Conservation (phyloP, 2,329 filamentous ascomycete genomes). For the Taxawa tesnikishii region DNA sequence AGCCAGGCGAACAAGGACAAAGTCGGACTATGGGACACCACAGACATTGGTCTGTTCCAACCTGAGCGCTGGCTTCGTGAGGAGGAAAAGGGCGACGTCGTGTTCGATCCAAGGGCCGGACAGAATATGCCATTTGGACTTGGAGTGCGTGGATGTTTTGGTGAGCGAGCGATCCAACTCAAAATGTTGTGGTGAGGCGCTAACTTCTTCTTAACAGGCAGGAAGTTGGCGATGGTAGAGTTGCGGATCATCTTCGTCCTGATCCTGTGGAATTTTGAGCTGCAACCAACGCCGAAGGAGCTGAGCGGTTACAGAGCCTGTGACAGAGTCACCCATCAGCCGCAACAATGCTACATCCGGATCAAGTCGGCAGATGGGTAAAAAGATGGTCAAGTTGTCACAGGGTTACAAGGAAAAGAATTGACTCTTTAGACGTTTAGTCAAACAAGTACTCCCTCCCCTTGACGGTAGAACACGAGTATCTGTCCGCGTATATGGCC, state of each 20-base stretch:
- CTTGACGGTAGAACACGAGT: too few species aligned
- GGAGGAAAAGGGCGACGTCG: slow-evolving; percentile 14
- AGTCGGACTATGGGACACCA: slow-evolving; percentile 13
- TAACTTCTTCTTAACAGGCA: slow-evolving; percentile 7
- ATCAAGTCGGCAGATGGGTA: slow-evolving; percentile 2
- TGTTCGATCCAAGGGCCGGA: slow-evolving; percentile 23
- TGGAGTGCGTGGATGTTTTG: slow-evolving; percentile 25
- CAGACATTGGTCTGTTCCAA: slow-evolving; percentile 20
- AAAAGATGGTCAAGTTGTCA: too few species aligned
- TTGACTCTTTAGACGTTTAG: too few species aligned
- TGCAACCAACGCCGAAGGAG: slow-evolving; percentile 12
- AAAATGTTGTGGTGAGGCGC: too few species aligned
- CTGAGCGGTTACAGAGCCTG: slow-evolving; percentile 12
- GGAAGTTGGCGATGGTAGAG: slow-evolving; percentile 16
- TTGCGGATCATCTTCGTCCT: slow-evolving; percentile 15
- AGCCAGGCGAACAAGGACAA: slow-evolving; percentile 16
- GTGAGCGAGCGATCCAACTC: slow-evolving; percentile 9
- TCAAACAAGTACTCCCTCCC: too few species aligned
- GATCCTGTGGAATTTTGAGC: slow-evolving; percentile 19
- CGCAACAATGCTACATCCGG: slow-evolving; percentile 15
- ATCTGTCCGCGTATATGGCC: too few species aligned
- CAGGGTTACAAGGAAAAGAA: too few species aligned
- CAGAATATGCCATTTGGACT: slow-evolving; percentile 23
- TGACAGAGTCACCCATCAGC: slow-evolving; percentile 18
- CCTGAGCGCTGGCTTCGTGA: slow-evolving; percentile 28